Evolutionary conservation across 2,329 filamentous ascomycete genomes (phyloP).

Genomic region (Allantophomopsis lycopodina): DNA sequence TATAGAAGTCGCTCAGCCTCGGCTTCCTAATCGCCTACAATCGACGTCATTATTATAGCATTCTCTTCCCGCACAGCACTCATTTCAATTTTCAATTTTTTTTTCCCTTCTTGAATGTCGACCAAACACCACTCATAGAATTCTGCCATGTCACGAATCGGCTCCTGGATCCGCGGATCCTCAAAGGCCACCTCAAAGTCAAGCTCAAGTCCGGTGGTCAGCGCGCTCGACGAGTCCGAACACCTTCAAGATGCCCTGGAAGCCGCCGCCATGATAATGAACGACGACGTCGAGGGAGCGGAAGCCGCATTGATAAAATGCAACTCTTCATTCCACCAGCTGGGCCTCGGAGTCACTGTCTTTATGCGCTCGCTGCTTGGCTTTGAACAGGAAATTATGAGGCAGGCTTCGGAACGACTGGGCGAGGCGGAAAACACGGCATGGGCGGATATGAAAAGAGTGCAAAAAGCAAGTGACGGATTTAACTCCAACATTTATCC

Average conservation of each 20-base stretch:
- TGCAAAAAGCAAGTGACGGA: slow-evolving; percentile 51
- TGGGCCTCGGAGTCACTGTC: slow-evolving; percentile 67
- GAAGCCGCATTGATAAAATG: slow-evolving; percentile 59
- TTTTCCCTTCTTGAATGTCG: too few relatives aligned
- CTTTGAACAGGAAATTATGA: slow-evolving; percentile 86
- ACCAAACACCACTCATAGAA: neutral
- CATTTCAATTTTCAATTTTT: too few relatives aligned
- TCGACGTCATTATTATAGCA: too few relatives aligned
- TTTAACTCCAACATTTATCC: slow-evolving; percentile 50
- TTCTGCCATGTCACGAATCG: neutral
- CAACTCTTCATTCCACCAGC: slow-evolving; percentile 74
- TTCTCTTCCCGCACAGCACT: too few relatives aligned
- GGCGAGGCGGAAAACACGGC: slow-evolving; percentile 64
- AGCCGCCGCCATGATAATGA: slow-evolving; percentile 64
- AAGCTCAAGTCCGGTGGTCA: too few relatives aligned
- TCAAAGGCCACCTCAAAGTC: slow-evolving; percentile 9
- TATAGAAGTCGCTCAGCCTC: too few relatives aligned
- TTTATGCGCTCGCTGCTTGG: slow-evolving; percentile 82
- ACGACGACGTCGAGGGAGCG: slow-evolving; percentile 80
- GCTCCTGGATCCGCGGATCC: slow-evolving; percentile 1
- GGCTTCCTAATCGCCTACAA: too few relatives aligned
- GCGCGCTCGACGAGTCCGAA: slow-evolving; percentile 27
- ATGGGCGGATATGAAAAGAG: slow-evolving; percentile 62
- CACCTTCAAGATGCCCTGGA: slow-evolving; percentile 46
- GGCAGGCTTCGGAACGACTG: slow-evolving; percentile 61